Percentiles rank a stretch among this genome's conserved stretches.
These are phyloP conservation scores for Wolfiporia cocos DNA, from an alignment of 1,284 basidiomycete species.

Conservation along the genomic window DNA sequence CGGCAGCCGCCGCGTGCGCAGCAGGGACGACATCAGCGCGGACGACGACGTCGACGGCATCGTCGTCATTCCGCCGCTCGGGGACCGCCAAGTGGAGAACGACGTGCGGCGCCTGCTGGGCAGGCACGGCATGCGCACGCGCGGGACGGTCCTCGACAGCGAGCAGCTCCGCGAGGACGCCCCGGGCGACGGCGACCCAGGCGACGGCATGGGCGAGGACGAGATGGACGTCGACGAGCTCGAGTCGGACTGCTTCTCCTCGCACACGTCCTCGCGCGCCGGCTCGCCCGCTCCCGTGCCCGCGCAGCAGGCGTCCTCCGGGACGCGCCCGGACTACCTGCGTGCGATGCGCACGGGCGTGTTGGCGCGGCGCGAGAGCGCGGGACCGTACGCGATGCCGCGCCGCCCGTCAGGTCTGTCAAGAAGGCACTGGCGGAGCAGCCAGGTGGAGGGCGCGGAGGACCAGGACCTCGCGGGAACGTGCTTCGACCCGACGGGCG, in stretches of 20 bases:
- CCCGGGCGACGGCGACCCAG: conserved; percentile 27
- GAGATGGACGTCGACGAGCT: conserved; percentile 39
- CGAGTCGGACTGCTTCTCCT: conserved; percentile 39
- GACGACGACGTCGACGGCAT: conserved; percentile 34
- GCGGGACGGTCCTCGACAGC: conserved; percentile 12
- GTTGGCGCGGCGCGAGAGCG: conserved; percentile 18
- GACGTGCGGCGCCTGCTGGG: conserved; percentile 52
- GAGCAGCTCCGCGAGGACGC: conserved; percentile 11
- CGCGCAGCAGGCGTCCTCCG: conserved; percentile 16
- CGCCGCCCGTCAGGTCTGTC: conserved; percentile 10
- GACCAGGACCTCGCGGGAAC: conserved; percentile 66
- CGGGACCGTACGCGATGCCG: conserved; percentile 14
- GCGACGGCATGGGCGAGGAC: conserved; percentile 19
- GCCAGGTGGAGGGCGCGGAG: conserved; percentile 19
- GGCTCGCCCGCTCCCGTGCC: conserved; percentile 36
- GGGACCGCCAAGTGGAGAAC: conserved; percentile 52
- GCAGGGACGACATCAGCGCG: conserved; percentile 13
- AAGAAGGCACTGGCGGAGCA: conserved; percentile 23
- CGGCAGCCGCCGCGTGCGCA: conserved; percentile 11
- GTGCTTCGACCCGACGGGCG: conserved; percentile 69
- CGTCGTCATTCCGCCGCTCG: conserved; percentile 49
- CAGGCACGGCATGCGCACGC: conserved; percentile 31
- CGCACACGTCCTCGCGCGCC: conserved; percentile 39
- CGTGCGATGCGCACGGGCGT: conserved; percentile 15
- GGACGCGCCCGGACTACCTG: conserved; percentile 14